These are phyloP conservation scores for Conticribra guillardii DNA, from an alignment of 108 stramenopile species.

Conservation along the genomic window DNA sequence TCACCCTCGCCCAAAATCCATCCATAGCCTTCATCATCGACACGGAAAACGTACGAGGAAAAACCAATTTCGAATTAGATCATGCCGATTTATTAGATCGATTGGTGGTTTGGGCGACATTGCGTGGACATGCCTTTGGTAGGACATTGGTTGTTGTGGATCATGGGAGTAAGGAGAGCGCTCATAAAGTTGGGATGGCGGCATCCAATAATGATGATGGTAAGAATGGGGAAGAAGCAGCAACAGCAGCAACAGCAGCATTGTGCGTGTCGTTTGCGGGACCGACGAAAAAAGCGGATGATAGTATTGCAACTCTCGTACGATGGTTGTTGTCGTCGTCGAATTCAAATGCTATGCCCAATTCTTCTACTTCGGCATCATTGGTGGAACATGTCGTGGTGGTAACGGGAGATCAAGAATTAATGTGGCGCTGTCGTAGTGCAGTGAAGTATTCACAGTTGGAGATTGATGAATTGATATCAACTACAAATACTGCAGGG, in stretches of 20 bases:
- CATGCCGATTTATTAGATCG: conserved; percentile 62
- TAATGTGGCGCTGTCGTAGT: conserved; percentile 40
- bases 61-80: conserved; percentile 59
- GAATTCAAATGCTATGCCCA: conserved; percentile 1
- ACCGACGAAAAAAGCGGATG: conserved; percentile 65
- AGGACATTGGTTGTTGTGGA: conserved; percentile 58
- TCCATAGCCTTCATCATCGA: conserved; percentile 53
- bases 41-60: conserved; percentile 72
- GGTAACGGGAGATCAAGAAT: conserved; percentile 68
- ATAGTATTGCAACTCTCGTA: conserved; percentile 65
- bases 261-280: conserved; percentile 60
- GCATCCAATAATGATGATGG: background rate
- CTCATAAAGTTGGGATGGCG: conserved; percentile 36
- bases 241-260: background rate
- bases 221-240: background rate
- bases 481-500: background rate
- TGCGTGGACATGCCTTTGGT: conserved; percentile 34
- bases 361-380: conserved; percentile 8
- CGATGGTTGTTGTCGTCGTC: conserved; percentile 19
- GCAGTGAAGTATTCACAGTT: no score
- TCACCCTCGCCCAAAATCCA: no score
- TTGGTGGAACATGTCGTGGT: conserved; percentile 42
- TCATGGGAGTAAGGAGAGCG: conserved; percentile 55
- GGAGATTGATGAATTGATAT: background rate
- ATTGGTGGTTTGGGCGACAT: conserved; percentile 44